phyloP scores from a whole-genome alignment of 192 early-diverging fungal genomes.

The Chytriomyces sp. region DNA sequence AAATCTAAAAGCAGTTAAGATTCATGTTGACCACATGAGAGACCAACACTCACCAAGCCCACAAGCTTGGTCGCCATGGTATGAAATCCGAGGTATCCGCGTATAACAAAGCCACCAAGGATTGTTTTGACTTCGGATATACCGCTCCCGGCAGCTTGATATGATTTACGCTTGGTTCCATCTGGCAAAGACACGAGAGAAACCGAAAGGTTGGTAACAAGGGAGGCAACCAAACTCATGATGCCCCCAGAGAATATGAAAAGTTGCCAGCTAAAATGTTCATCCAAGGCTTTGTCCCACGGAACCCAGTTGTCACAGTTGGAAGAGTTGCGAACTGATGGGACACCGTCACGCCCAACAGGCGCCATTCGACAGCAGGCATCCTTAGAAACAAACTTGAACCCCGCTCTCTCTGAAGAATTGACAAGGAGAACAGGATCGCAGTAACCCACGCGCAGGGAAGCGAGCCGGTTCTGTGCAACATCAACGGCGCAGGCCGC shows the following conservation, averaged over 20 bases:
- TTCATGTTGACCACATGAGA: too few species aligned
- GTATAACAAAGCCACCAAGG: constrained; percentile 89
- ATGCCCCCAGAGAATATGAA: background rate
- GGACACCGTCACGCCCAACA: too few species aligned
- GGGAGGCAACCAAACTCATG: background rate
- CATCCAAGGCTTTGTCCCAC: background rate
- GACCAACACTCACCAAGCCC: constrained; percentile 60
- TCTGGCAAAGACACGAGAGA: background rate
- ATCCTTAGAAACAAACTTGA: background rate
- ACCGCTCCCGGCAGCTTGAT: constrained; percentile 62
- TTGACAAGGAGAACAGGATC: background rate
- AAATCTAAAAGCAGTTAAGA: constrained; percentile 33
- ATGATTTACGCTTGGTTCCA: constrained; percentile 11
- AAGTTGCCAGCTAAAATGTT: background rate
- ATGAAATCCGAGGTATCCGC: constrained; percentile 80
- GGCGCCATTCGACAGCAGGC: background rate
- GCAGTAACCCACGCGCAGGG: constrained; percentile 34
- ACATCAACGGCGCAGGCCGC: constrained; percentile 12
- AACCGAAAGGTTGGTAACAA: background rate
- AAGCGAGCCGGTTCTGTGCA: background rate
- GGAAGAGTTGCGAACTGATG: background rate
- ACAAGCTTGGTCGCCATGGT: constrained; percentile 83
- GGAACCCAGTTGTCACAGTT: background rate
- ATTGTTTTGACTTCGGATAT: constrained; percentile 90
- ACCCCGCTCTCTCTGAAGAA: background rate